Conservation (phyloP, 805 yeast genomes). For the Kregervanrija pseudodelftensis region DNA sequence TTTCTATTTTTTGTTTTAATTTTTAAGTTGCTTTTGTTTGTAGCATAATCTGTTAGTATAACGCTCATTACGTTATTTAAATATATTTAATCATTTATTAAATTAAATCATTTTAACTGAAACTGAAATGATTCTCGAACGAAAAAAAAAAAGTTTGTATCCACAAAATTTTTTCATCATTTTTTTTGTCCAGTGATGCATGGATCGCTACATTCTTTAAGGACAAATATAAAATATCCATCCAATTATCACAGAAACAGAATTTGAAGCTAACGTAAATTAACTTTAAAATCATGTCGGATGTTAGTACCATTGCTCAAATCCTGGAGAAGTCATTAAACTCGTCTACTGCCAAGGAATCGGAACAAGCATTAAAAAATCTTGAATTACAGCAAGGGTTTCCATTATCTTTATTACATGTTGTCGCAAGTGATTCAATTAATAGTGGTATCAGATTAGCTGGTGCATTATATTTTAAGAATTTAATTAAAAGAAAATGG, state of each 20-base stretch:
- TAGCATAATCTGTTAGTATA: too few species aligned
- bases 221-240: too few species aligned
- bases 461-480: conserved; percentile 85
- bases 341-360: conserved; percentile 56
- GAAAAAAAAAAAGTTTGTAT: too few species aligned
- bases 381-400: conserved; percentile 69
- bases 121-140: too few species aligned
- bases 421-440: conserved; percentile 58
- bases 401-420: conserved; percentile 64
- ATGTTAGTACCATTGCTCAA: conserved; percentile 45
- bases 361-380: conserved; percentile 57
- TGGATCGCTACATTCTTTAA: neutral
- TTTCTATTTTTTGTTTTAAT: too few species aligned
- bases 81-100: too few species aligned
- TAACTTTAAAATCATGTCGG: conserved; percentile 24
- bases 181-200: neutral
- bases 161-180: too few species aligned
- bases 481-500: conserved; percentile 80
- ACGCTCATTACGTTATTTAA: too few species aligned
- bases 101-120: too few species aligned
- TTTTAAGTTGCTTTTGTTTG: too few species aligned
- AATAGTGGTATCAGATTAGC: conserved; percentile 65
- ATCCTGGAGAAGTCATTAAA: conserved; percentile 56
- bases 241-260: neutral
- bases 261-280: neutral